These are phyloP conservation scores for Aspergillus mulundensis DNA, from an alignment of 495 filamentous ascomycete species.

Conservation along the genomic window DNA sequence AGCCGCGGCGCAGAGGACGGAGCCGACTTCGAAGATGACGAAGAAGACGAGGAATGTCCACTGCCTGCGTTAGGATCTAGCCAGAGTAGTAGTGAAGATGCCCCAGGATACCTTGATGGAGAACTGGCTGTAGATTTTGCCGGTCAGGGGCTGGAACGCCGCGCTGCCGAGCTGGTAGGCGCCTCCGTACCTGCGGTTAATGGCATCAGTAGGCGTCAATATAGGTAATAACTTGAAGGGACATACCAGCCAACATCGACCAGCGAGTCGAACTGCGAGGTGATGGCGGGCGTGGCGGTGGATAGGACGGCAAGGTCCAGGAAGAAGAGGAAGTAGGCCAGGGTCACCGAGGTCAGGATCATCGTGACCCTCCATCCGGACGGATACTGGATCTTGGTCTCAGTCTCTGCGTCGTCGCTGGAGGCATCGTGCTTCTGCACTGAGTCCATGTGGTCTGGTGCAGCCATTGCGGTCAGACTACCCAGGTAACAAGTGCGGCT, in stretches of 20 bases:
- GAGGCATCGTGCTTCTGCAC: background rate
- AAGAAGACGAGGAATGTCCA: slow-evolving; percentile 33
- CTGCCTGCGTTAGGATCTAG: background rate
- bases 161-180: slow-evolving; percentile 17
- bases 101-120: slow-evolving; percentile 15
- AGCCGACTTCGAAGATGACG: slow-evolving; percentile 33
- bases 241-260: background rate
- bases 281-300: background rate
- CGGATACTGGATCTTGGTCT: background rate
- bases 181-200: background rate
- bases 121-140: slow-evolving; percentile 46
- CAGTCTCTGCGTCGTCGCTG: background rate
- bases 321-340: slow-evolving; percentile 18
- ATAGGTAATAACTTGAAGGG: no score
- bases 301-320: background rate
- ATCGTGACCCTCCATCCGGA: background rate
- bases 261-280: background rate
- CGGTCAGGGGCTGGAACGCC: slow-evolving; percentile 42
- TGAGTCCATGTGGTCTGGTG: background rate
- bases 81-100: background rate
- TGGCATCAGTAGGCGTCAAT: no score
- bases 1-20: slow-evolving; percentile 32
- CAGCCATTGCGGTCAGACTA: background rate
- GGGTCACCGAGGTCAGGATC: slow-evolving; percentile 4
- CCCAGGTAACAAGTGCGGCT: background rate